Evolutionary conservation across 139 green algal genomes (phyloP), one percentile per base, ranked within the genome.

Genomic region (Chlamydomonas schloesseri): DNA sequence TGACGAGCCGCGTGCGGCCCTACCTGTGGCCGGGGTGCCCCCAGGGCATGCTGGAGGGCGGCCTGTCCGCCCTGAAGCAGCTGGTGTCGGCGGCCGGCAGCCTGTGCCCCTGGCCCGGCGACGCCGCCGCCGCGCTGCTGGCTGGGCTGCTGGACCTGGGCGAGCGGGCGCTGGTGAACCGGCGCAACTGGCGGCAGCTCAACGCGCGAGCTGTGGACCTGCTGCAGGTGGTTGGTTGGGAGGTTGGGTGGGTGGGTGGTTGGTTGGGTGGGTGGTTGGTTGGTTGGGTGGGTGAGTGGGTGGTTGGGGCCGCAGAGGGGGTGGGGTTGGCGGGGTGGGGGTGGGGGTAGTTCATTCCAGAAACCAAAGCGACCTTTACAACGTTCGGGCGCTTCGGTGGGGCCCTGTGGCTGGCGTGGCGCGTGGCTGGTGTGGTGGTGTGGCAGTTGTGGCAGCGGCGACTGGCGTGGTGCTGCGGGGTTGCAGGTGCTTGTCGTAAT

Each of bases 21-120:
- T n/a, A n/a, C n/a, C n/a, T n/a, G n/a, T n/a, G n/a, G n/a, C n/a
- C n/a, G n/a, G n/a, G n/a, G n/a, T n/a, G n/a, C 9, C 69, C 69
- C 36, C 75, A 83, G 75, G 60, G 58, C 57, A 34, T 9, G 33
- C 23, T 72, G 36, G 75, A 83, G 60, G 6, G 36, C 34, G 62
- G 37, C 13, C 26, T 84, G 37, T 62, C 37, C 4, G 21, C 21
- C 6, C 47, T 73, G 2, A 75, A 68, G 65, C 9, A 28, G 23
- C 26, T 76, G 64, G 78, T 84, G 21, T 20, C 29, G 23, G 24
- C 60, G n/a, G 34, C 37, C n/a, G 78, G 78, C 21, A n/a, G 21
- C 29, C 23, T 84, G 78, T 76, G 64, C 15, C 84, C 84, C 46
- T 89, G 84, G 84, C 84, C 84, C 15, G 84, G 84, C 2, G 84